phyloP scores from a whole-genome alignment of 2,329 filamentous ascomycete species.

The Cladosporium phlei region DNA sequence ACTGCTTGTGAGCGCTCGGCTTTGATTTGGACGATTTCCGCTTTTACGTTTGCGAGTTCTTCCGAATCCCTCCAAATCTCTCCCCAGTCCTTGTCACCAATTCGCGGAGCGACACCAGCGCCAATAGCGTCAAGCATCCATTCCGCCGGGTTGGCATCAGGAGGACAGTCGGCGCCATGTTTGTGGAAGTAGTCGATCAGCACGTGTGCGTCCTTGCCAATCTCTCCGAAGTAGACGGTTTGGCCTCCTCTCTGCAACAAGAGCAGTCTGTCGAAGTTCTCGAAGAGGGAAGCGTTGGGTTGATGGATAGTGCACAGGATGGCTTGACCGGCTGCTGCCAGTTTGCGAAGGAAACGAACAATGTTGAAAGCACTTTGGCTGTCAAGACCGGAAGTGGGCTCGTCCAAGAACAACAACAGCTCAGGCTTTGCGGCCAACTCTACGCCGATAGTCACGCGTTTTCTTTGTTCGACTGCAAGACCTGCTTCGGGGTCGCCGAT shows the following conservation, averaged over 20 bases:
- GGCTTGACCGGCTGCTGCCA: conserved; percentile 74
- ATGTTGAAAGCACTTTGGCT: conserved; percentile 71
- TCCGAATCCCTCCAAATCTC: conserved; percentile 72
- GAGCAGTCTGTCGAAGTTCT: conserved; percentile 79
- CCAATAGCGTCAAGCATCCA: conserved; percentile 85
- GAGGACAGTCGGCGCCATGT: conserved; percentile 49
- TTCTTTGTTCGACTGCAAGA: conserved; percentile 62
- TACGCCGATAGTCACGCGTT: conserved; percentile 61
- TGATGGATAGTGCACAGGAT: conserved; percentile 91
- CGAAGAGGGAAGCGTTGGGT: conserved; percentile 78
- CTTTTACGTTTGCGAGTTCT: conserved; percentile 63
- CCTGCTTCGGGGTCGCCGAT: conserved; percentile 58
- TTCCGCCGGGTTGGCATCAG: conserved; percentile 57
- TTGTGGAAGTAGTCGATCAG: conserved; percentile 56
- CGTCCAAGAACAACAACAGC: conserved; percentile 71
- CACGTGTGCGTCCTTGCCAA: conserved; percentile 67
- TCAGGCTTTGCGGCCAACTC: conserved; percentile 63
- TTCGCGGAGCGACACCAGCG: conserved; percentile 65
- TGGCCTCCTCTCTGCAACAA: conserved; percentile 73
- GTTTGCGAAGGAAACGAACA: conserved; percentile 70
- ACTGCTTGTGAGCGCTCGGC: conserved; percentile 50
- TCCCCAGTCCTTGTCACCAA: conserved; percentile 73
- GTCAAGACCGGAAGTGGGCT: conserved; percentile 72
- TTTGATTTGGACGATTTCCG: conserved; percentile 64
- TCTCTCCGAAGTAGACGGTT: conserved; percentile 81